Conservation (phyloP, 1,284 basidiomycete genomes). For the Mrakiaceae sp. region DNA sequence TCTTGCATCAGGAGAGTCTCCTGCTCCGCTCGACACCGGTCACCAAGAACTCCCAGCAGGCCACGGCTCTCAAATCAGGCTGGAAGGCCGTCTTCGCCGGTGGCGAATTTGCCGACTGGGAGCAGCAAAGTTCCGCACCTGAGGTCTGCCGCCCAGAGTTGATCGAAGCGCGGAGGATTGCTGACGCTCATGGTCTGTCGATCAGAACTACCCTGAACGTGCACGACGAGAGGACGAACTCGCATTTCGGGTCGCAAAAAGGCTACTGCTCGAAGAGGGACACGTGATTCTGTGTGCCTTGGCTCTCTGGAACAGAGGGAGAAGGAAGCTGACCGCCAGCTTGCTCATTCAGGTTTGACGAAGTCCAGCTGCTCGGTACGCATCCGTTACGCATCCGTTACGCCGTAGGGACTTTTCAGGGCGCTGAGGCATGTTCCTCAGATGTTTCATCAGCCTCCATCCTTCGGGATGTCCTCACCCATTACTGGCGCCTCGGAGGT, state of each 20-base stretch:
- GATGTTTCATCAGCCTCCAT: slow-evolving; percentile 56
- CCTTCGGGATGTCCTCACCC: slow-evolving; percentile 56
- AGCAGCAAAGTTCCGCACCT: too few species aligned
- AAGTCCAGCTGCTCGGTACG: slow-evolving; percentile 21
- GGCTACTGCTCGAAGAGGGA: slow-evolving; percentile 18
- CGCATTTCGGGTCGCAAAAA: slow-evolving; percentile 32
- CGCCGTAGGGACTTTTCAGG: too few species aligned
- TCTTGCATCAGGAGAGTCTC: slow-evolving; percentile 34
- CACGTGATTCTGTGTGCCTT: slow-evolving; percentile 10
- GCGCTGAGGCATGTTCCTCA: slow-evolving; percentile 41
- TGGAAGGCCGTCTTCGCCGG: slow-evolving; percentile 37
- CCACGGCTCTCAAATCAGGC: slow-evolving; percentile 27
- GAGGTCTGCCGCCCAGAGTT: too few species aligned
- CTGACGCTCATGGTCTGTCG: neutral
- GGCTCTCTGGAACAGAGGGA: neutral
- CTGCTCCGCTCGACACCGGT: neutral
- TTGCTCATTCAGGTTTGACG: slow-evolving; percentile 5
- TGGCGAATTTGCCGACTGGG: slow-evolving; percentile 31
- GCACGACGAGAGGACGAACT: slow-evolving; percentile 26
- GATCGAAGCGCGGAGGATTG: too few species aligned
- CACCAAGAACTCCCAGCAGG: slow-evolving; percentile 24
- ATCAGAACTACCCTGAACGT: slow-evolving; percentile 1
- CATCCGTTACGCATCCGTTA: too few species aligned
- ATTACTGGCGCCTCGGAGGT: slow-evolving; percentile 65
- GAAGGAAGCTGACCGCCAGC: neutral